These are phyloP conservation scores for Pseudocercospora fijiensis DNA, from an alignment of 2,329 filamentous ascomycete genomes.

Conservation along the genomic window DNA sequence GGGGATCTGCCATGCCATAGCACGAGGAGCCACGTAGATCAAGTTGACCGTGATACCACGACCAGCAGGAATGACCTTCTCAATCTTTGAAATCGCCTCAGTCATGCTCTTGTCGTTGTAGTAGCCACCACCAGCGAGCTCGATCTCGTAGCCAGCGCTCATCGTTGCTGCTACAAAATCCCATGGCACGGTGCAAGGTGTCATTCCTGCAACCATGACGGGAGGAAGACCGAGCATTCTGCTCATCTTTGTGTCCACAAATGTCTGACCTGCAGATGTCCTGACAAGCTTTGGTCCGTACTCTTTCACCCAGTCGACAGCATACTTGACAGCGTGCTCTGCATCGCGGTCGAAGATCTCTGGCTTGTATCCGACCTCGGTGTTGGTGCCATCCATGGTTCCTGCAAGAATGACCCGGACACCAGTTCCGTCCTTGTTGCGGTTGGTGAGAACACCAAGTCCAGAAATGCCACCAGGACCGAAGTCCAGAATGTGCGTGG, in stretches of 20 bases:
- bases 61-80: constrained; percentile 76
- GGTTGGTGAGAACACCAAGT: constrained; percentile 91
- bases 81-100: constrained; percentile 77
- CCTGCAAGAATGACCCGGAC: constrained; percentile 95
- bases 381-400: constrained; percentile 83
- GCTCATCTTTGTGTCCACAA: constrained; percentile 96
- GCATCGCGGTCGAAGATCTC: constrained; percentile 96
- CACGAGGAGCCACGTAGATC: constrained; percentile 85
- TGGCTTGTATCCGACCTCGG: constrained; percentile 94
- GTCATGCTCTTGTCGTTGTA: constrained; percentile 82
- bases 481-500: constrained; percentile 94
- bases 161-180: constrained; percentile 90
- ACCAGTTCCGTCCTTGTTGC: constrained; percentile 98
- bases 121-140: constrained; percentile 86
- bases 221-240: constrained; percentile 80
- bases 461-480: constrained; percentile 96
- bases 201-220: constrained; percentile 92
- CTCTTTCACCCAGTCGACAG: constrained; percentile 96
- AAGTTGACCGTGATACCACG: constrained; percentile 87
- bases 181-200: constrained; percentile 82
- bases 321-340: constrained; percentile 90
- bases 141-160: constrained; percentile 93
- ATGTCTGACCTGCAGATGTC: constrained; percentile 84
- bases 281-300: constrained; percentile 90
- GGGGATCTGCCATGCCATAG: constrained; percentile 91